Conservation (phyloP, 106 monocot species). For the Narthecium ossifragum region DNA sequence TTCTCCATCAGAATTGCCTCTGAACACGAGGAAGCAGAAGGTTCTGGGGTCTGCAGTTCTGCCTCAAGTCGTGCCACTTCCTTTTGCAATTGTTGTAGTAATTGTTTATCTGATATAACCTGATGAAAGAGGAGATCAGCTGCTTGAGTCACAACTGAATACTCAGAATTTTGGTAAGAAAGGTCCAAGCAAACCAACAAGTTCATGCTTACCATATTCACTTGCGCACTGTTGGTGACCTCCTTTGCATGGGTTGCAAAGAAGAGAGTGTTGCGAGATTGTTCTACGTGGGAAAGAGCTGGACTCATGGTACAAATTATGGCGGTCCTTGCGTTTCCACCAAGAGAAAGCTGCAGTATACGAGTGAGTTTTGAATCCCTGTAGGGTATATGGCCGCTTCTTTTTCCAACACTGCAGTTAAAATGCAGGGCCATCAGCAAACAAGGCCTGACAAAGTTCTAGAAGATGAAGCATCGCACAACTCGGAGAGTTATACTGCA, state of each 20-base stretch:
- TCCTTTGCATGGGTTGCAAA: slow-evolving; percentile 94
- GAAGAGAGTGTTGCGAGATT: slow-evolving; percentile 91
- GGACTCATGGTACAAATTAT: slow-evolving; percentile 99
- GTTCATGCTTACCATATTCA: slow-evolving; percentile 65
- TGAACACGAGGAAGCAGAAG: slow-evolving; percentile 31
- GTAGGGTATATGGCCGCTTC: slow-evolving; percentile 84
- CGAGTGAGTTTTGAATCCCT: slow-evolving; percentile 95
- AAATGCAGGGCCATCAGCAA: too few relatives aligned
- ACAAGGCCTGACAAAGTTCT: too few relatives aligned
- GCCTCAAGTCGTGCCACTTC: slow-evolving; percentile 96
- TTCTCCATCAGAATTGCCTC: slow-evolving; percentile 70
- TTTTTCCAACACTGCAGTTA: slow-evolving; percentile 55
- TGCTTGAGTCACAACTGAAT: neutral
- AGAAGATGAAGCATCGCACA: too few relatives aligned
- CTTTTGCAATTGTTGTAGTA: slow-evolving; percentile 80
- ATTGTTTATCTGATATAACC: slow-evolving; percentile 95
- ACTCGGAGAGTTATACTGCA: too few relatives aligned
- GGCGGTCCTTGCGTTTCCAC: slow-evolving; percentile 93
- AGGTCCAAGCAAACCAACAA: neutral
- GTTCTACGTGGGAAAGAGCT: slow-evolving; percentile 79
- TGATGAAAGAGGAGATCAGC: slow-evolving; percentile 16
- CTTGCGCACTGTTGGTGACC: slow-evolving; percentile 79
- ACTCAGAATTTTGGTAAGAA: neutral
- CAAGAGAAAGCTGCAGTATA: slow-evolving; percentile 86
- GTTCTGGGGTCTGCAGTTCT: slow-evolving; percentile 70